Percentiles rank a stretch among this genome's conserved stretches.
Conservation (phyloP, 129 eudicot species). For the Chrysanthemum seticuspe region DNA sequence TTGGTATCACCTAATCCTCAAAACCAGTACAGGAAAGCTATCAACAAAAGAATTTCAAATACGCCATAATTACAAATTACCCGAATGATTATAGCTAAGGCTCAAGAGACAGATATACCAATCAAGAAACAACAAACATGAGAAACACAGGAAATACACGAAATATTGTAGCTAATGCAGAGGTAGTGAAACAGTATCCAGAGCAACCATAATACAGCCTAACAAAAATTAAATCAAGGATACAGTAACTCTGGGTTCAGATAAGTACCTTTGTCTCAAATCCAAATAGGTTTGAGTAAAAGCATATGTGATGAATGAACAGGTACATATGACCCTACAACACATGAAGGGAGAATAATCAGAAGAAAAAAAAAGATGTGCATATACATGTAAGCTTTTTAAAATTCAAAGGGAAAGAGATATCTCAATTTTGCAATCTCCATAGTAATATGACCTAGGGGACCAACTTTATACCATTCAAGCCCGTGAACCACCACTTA, state of each 20-base stretch:
- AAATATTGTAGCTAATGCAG: background rate
- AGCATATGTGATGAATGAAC: slow-evolving; percentile 74
- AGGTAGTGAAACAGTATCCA: slow-evolving; percentile 1
- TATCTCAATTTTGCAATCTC: background rate
- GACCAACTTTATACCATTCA: background rate
- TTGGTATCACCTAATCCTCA: too few species aligned
- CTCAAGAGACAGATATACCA: too few species aligned
- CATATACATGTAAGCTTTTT: slow-evolving; percentile 15
- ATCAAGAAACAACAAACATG: too few species aligned
- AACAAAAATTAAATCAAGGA: slow-evolving; percentile 1
- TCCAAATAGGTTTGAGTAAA: slow-evolving; percentile 93
- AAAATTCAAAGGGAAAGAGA: background rate
- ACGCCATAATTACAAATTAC: too few species aligned
- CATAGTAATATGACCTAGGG: background rate
- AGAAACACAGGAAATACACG: background rate
- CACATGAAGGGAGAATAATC: slow-evolving; percentile 33
- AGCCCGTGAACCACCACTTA: background rate
- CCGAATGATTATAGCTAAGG: too few species aligned
- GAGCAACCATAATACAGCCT: background rate
- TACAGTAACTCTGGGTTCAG: slow-evolving; percentile 11
- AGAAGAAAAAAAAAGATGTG: slow-evolving; percentile 22
- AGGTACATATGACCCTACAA: slow-evolving; percentile 97
- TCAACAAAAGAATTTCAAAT: too few species aligned
- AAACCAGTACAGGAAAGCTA: too few species aligned
- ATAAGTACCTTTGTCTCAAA: slow-evolving; percentile 86